phyloP scores from a whole-genome alignment of 2,329 filamentous ascomycete species.

The Pseudopyricularia javanii region DNA sequence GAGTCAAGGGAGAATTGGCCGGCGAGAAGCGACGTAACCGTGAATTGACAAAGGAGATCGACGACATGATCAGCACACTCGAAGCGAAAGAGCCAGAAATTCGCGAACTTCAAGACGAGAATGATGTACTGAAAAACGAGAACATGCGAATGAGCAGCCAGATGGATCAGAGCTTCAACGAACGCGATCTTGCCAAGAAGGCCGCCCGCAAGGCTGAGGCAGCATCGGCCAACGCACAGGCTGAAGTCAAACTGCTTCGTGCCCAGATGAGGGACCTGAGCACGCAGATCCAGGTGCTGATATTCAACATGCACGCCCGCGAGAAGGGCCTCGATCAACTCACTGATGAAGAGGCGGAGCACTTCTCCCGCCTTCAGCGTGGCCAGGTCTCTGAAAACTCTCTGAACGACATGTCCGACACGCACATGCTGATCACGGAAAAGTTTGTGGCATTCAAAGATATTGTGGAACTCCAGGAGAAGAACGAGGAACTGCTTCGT shows the following conservation, averaged over 20 bases:
- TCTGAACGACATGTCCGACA: slow-evolving; percentile 66
- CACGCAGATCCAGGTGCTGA: slow-evolving; percentile 77
- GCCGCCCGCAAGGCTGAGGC: slow-evolving; percentile 67
- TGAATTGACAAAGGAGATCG: slow-evolving; percentile 63
- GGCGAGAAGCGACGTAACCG: slow-evolving; percentile 63
- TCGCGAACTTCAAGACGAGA: slow-evolving; percentile 71
- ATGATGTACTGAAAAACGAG: slow-evolving; percentile 67
- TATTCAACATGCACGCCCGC: slow-evolving; percentile 73
- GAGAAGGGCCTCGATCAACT: slow-evolving; percentile 68
- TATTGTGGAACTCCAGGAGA: slow-evolving; percentile 70
- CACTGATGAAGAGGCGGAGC: slow-evolving; percentile 57
- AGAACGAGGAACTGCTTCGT: slow-evolving; percentile 74
- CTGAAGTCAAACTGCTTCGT: slow-evolving; percentile 67
- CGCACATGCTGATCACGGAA: slow-evolving; percentile 78
- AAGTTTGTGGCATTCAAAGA: slow-evolving; percentile 84
- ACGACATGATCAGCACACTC: slow-evolving; percentile 74
- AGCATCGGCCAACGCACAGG: slow-evolving; percentile 49
- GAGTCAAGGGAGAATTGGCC: slow-evolving; percentile 59
- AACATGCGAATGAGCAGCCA: slow-evolving; percentile 76
- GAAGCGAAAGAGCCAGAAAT: slow-evolving; percentile 82
- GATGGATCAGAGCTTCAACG: slow-evolving; percentile 68
- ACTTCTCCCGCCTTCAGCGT: slow-evolving; percentile 65
- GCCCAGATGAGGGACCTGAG: slow-evolving; percentile 84
- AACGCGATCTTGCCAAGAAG: slow-evolving; percentile 68
- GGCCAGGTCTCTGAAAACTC: slow-evolving; percentile 63